Evolutionary conservation across 202 grass and related monocot genomes (phyloP), one percentile per base, ranked within the genome.

Genomic region (Panicum hallii): DNA sequence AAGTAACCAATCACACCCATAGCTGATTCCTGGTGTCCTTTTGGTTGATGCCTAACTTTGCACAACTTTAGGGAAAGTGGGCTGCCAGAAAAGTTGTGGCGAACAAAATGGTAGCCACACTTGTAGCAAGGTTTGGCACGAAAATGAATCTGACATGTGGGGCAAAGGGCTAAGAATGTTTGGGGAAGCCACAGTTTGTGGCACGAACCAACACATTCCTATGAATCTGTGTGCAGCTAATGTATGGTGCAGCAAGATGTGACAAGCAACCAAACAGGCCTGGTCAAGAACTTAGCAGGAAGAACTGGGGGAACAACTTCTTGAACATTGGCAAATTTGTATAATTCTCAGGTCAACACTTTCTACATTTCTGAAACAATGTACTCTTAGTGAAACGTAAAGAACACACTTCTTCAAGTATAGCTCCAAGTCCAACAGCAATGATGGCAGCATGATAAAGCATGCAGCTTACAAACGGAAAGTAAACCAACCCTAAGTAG

Each of bases 351-450:
- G 32, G 38, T 32, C 71, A 82, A 58, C 46, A 66, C 30, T 65
- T 72, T 19, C 4, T 70, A 79, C 46, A 83, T 74, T 70, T 68
- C 45, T 64, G 84, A 44, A 22, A 79, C 42, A 58, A 16, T 13
- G 41, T 68, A 30, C 34, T 23, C 40, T 79, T 72, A 43, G n/a
- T 41, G 43, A 72, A 88, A 74, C 28, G 1, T 46, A 88, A 88
- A 61, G 60, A 40, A 32, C 20, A 57, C n/a, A 57, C 20, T 74
- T 42, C 28, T 50, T 49, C 63, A 40, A 14, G 9, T 53, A 75
- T 5, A 47, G 17, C 54, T 70, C 50, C 36, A 38, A 38, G 36
- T 38, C 36, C 45, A 43, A 46, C 34, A 85, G 20, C 70, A 55
- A 81, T 71, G 23, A 63, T 44, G 19, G 54, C 54, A 63, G 30